phyloP scores from a whole-genome alignment of 75 land plant species.

The Chamaecyparis obtusa region DNA sequence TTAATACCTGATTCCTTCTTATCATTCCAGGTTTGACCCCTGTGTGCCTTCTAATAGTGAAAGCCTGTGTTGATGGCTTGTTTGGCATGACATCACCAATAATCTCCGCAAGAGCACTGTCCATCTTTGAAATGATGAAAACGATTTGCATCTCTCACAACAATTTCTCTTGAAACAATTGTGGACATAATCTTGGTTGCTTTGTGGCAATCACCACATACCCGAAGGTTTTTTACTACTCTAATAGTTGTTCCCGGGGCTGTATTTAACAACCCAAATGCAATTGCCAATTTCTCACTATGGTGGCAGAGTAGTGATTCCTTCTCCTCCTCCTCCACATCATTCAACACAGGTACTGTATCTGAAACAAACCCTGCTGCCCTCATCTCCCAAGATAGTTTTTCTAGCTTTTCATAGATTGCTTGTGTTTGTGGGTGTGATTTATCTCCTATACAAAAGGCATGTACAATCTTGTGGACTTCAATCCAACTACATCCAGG shows the following conservation, averaged over 20 bases:
- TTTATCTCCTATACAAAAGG: not conserved
- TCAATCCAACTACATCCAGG: slow-evolving; percentile 1
- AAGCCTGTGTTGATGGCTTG: not conserved
- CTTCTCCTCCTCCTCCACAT: not conserved
- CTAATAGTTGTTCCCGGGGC: not conserved
- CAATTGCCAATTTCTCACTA: not conserved
- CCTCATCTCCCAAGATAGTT: not conserved
- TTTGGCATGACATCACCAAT: not conserved
- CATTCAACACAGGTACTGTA: not conserved
- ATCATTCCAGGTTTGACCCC: not conserved
- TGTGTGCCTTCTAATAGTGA: not conserved
- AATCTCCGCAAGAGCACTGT: not conserved
- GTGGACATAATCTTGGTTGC: not conserved
- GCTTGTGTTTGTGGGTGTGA: not conserved
- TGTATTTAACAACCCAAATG: not conserved
- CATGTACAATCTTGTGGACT: not conserved
- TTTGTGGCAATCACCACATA: not conserved
- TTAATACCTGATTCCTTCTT: not conserved
- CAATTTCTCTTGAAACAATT: not conserved
- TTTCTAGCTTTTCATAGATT: not conserved
- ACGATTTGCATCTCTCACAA: not conserved
- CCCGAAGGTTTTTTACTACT: not conserved
- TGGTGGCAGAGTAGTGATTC: not conserved
- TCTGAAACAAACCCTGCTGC: not conserved
- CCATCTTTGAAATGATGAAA: not conserved